Evolutionary conservation across 192 early-diverging fungal species (phyloP).

Genomic region (Gryganskiella cystojenkinii): DNA sequence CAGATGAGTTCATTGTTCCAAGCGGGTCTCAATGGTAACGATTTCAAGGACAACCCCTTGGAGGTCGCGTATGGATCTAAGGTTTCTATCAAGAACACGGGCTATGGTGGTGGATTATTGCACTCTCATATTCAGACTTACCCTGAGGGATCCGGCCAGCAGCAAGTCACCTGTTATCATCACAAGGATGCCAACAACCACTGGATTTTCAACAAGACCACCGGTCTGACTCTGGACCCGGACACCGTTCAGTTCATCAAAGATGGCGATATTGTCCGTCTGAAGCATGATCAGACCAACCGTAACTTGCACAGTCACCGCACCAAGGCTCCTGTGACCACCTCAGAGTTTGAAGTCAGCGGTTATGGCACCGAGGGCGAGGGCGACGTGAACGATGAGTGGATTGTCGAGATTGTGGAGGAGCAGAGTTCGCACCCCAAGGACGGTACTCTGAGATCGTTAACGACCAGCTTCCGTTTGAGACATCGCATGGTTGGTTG

Average conservation of each 20-base stretch:
- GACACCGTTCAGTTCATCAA: constrained; percentile 70
- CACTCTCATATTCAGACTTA: constrained; percentile 94
- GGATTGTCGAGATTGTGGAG: constrained; percentile 87
- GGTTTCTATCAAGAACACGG: constrained; percentile 85
- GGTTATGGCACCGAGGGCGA: constrained; percentile 83
- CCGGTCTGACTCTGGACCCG: constrained; percentile 25
- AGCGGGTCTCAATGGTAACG: constrained; percentile 85
- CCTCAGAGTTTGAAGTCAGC: constrained; percentile 85
- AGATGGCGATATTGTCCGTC: constrained; percentile 84
- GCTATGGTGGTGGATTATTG: constrained; percentile 87
- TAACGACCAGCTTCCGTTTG: constrained; percentile 87
- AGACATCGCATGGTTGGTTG: constrained; percentile 80
- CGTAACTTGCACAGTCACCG: constrained; percentile 90
- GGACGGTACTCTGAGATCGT: constrained; percentile 66
- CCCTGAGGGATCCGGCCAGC: constrained; percentile 85
- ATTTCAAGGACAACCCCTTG: constrained; percentile 83
- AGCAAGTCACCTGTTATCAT: constrained; percentile 95
- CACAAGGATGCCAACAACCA: constrained; percentile 96
- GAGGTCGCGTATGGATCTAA: constrained; percentile 93
- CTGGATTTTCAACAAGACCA: constrained; percentile 77
- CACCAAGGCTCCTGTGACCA: constrained; percentile 80
- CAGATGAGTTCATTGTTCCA: constrained; percentile 99
- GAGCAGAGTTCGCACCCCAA: constrained; percentile 62
- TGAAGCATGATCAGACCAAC: constrained; percentile 77
- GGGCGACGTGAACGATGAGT: constrained; percentile 90